Evolutionary conservation across 345 rosid genomes (phyloP), one percentile per base, ranked within the genome.

Genomic region (Dipteronia sinensis): DNA sequence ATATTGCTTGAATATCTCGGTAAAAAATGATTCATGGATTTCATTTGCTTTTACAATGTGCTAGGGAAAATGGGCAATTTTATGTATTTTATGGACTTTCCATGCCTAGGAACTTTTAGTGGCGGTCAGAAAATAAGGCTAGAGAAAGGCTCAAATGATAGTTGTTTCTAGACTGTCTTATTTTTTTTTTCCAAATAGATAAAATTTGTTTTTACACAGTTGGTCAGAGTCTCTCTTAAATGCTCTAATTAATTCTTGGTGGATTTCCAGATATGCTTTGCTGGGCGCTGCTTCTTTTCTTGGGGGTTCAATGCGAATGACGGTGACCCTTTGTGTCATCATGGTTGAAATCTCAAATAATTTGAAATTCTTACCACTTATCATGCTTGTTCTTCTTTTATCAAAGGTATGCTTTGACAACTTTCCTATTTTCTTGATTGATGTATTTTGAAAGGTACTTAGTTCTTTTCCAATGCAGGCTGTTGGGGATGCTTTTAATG

Each of bases 201-300:
- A 46, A 15, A 58, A 6, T 58, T 62, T 9, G 0, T 44, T 46
- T 23, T 47, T 22, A n/a, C 38, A 65, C 17, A 11, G 25, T 47
- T 64, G 34, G n/a, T 47, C 31, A 51, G 47, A 29, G 34, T 71
- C 65, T 77, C 74, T 81, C 16, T n/a, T 10, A 75, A 76, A 46
- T 71, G 53, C 72, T 69, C 38, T 67, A 42, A 27, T 29, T 66
- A 23, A 72, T n/a, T 73, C 69, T 58, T 79, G 71, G 66, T 85
- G 74, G 55, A 69, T 76, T 75, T 79, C 29, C 83, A 96, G 99
- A 38, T 96, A 96, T 87, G 99, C 99, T 76, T 79, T 96, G 76
- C 87, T 94, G 66, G 99, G 99, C 80, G 99, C 97, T 81, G 99
- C 99, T 89, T 92, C 98, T 55, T 94, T 96, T 87, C 98, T 96